These are phyloP conservation scores for Cystobasidium pallidum DNA, from an alignment of 1,284 basidiomycete species.

Conservation along the genomic window DNA sequence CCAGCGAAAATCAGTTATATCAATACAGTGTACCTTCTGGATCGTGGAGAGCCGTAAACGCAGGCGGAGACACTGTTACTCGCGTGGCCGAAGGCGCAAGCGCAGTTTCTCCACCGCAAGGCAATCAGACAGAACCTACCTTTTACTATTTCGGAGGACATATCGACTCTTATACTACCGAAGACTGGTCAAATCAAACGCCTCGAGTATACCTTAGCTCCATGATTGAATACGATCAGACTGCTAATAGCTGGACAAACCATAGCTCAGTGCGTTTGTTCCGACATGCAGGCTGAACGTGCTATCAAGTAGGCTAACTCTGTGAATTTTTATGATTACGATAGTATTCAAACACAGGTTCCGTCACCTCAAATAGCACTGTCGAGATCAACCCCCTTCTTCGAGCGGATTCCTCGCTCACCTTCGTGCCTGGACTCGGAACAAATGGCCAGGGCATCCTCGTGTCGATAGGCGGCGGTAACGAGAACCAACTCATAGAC, in stretches of 20 bases:
- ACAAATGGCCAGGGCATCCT: constrained; percentile 49
- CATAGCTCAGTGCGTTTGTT: constrained; percentile 38
- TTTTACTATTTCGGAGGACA: constrained; percentile 51
- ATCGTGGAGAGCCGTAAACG: constrained; percentile 45
- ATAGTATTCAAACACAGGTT: constrained; percentile 45
- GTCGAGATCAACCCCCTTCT: constrained; percentile 49
- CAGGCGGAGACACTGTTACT: constrained; percentile 47
- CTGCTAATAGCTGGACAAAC: constrained; percentile 39
- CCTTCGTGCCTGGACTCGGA: constrained; percentile 50
- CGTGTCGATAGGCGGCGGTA: constrained; percentile 53
- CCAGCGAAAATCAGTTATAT: constrained; percentile 46
- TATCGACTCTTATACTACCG: constrained; percentile 49
- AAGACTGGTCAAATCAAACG: constrained; percentile 50
- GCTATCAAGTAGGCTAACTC: not conserved
- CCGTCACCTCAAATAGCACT: constrained; percentile 48
- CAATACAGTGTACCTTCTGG: constrained; percentile 46
- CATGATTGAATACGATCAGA: constrained; percentile 48
- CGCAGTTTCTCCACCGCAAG: constrained; percentile 46
- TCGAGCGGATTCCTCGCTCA: constrained; percentile 51
- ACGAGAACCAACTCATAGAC: constrained; percentile 48
- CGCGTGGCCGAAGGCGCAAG: constrained; percentile 50
- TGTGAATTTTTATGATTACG: not conserved
- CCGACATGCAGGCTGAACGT: not conserved
- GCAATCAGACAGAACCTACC: constrained; percentile 45
- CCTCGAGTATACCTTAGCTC: constrained; percentile 50